Evolutionary conservation across 768 basidiomycete species (phyloP), one percentile per base, ranked within the genome.

Genomic region (Podaxis mareebaensis): DNA sequence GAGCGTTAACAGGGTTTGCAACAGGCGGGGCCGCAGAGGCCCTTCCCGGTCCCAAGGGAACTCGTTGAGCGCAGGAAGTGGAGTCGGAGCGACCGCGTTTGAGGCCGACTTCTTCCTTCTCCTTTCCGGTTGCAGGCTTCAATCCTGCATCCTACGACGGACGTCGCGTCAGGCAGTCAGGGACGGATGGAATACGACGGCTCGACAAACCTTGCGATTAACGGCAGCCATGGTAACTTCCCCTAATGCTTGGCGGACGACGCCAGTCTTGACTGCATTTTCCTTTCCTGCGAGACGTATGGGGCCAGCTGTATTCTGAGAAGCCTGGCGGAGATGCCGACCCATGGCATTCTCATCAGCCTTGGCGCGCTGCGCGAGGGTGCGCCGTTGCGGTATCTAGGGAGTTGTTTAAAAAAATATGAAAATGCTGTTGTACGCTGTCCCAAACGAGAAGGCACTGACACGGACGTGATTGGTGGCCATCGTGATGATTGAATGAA

Each of bases 161-260:
- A 51, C 1, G 44, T 38, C 36, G 33, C 49, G 58, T 53, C 58
- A 61, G 44, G 40, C 48, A 26, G 17, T 36, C n/a, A 51, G 44
- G 49, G 28, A 30, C 7, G 24, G 53, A 40, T 46, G 61, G 59
- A 30, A 52, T 56, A 36, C 30, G 56, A 65, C 49, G 56, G 60
- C 49, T 42, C 52, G 53, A 71, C 84, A 67, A 70, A 90, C 91
- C 79, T 90, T 92, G 73, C 87, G 85, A 74, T 92, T 92, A 57
- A 92, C 85, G 61, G 89, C 87, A 65, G 85, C 84, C 56, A 84
- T 88, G 51, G 90, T 90, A 66, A 95, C 93, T 76, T 95, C 93
- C 63, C 87, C 85, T 55, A 96, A 82, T 44, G 88, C 92, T 36
- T 89, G 82, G 67, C 94, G 84, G 72, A 87, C 85, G 22, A 80